phyloP scores from a whole-genome alignment of 768 basidiomycete genomes.

The Leucogyrophana mollusca region DNA sequence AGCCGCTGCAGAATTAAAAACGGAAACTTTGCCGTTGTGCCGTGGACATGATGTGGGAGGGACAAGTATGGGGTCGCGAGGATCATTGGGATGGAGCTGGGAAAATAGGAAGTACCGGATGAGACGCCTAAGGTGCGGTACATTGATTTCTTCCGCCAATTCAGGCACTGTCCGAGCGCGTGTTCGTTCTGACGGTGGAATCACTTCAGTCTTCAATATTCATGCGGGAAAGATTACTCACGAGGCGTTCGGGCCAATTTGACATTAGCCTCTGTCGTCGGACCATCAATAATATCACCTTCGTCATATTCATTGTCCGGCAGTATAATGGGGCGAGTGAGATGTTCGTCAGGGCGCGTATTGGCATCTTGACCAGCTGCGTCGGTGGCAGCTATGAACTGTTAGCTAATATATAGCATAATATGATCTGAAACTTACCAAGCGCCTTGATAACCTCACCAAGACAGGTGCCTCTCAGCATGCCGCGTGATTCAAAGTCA shows the following conservation, averaged over 20 bases:
- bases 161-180: neutral
- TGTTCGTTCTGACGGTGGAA: neutral
- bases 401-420: no score
- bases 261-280: neutral
- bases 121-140: neutral
- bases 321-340: conserved; percentile 16
- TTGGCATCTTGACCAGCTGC: neutral
- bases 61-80: neutral
- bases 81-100: conserved; percentile 2
- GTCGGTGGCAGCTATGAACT: no score
- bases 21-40: conserved; percentile 1
- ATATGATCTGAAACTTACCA: neutral
- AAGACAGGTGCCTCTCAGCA: conserved; percentile 2
- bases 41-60: neutral
- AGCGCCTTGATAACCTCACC: neutral
- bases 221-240: neutral
- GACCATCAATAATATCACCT: neutral
- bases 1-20: conserved; percentile 3
- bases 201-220: no score
- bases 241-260: neutral
- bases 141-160: neutral
- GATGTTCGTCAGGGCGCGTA: conserved; percentile 1
- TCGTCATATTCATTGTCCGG: neutral
- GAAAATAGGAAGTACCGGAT: conserved; percentile 1
- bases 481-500: neutral